Conservation (phyloP, 805 yeast species). For the Komagataella phaffii region DNA sequence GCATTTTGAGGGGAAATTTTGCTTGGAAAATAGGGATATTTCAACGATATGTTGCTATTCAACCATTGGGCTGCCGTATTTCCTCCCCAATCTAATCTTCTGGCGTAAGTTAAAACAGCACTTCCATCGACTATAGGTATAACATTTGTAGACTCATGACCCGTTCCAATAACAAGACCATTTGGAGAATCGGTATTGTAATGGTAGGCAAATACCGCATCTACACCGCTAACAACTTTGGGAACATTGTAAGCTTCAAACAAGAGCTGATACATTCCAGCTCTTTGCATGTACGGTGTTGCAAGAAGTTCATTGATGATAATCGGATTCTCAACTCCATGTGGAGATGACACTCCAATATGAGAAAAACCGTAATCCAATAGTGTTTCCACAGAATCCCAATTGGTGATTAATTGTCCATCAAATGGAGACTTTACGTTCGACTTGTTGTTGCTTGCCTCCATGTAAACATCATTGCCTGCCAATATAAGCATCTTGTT, state of each 20-base stretch:
- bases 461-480: constrained; percentile 74
- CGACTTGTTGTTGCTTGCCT: constrained; percentile 44
- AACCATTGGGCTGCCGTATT: constrained; percentile 54
- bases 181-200: constrained; percentile 41
- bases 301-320: constrained; percentile 72
- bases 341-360: constrained; percentile 45
- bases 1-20: constrained; percentile 52
- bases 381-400: constrained; percentile 81
- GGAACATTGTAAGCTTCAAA: constrained; percentile 79
- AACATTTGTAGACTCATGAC: constrained; percentile 70
- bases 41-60: constrained; percentile 50
- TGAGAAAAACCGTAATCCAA: constrained; percentile 78
- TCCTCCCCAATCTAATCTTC: constrained; percentile 90
- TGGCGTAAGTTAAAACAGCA: constrained; percentile 53
- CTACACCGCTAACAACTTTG: constrained; percentile 68
- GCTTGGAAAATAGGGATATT: constrained; percentile 87
- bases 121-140: constrained; percentile 70
- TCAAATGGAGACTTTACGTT: constrained; percentile 75
- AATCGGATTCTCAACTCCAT: constrained; percentile 62
- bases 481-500: constrained; percentile 50
- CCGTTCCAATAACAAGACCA: constrained; percentile 76
- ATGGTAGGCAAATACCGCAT: constrained; percentile 58
- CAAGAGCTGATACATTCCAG: constrained; percentile 63
- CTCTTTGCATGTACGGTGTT: constrained; percentile 55
- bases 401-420: constrained; percentile 75